Base-by-base conservation (phyloP, 2,329 filamentous ascomycete species). In the Trichoderma guizhouense region DNA sequence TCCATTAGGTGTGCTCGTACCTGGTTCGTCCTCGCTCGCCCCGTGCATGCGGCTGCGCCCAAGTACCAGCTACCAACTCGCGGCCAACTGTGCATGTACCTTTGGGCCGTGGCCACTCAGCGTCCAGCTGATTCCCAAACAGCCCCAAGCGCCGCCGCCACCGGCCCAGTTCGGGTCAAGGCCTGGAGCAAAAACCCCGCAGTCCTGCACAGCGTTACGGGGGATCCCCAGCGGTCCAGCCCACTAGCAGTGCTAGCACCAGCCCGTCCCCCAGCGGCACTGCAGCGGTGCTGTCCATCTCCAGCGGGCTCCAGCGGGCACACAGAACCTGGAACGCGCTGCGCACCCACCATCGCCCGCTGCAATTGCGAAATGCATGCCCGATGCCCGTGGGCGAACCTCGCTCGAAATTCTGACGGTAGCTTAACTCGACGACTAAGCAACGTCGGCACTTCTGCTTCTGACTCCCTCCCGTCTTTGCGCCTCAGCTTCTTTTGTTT, bases 101-200 rank as follows among this genome's bases (percentile, higher is more conserved):
- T 1, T 30, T 58, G 32, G 53, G 28, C 28, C 73, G 69, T 62
- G 71, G 72, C 74, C 73, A 74, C 53, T 73, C 72, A 75, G 47
- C 64, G 43, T 57, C 58, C 36, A 63, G 66, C 62, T 70, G 73
- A 71, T 69, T 69, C 18, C 53, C 53, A 34, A 66, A 36, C 32
- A 28, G 34, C 55, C 65, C 65, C 65, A 68, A 47, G 36, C 51
- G 65, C 62, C 64, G 62, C 62, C 63, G 61, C 69, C 60, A 65
- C 69, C 51, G 60, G 69, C 58, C 69, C 34, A 65, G 69, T 34
- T 57, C 47, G 66, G 66, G 66, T 28, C 36, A 69, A 60, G 66
- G 51, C 30, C 26, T 68, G 65, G 39, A 39, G 53, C 14, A 32
- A 65, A 70, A 70, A 70, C 68, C 68, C 68, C 68, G 68, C 68